Percentiles rank a stretch among this genome's conserved stretches.
phyloP scores from a whole-genome alignment of 805 yeast species.

The Saccharomycopsis fodiens region DNA sequence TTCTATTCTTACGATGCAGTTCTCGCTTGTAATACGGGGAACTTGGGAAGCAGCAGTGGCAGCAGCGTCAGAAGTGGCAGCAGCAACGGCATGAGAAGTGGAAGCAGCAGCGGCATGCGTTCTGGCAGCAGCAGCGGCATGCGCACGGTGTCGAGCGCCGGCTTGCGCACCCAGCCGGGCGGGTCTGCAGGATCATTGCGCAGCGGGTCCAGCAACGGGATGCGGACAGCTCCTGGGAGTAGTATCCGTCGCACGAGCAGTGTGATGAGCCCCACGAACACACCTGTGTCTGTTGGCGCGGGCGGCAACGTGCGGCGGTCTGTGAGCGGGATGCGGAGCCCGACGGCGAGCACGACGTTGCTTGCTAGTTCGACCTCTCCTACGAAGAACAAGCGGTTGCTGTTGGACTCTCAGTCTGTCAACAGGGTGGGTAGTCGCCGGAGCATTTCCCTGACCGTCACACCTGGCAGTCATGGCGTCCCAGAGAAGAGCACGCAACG shows the following conservation, averaged over 20 bases:
- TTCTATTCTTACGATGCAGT: slow-evolving; percentile 51
- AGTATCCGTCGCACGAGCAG: too few species aligned
- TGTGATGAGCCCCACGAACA: not conserved
- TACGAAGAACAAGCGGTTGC: slow-evolving; percentile 4
- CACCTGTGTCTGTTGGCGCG: not conserved
- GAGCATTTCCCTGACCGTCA: not conserved
- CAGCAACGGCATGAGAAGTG: not conserved
- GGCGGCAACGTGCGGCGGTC: not conserved
- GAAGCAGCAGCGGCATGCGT: not conserved
- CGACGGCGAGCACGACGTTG: not conserved
- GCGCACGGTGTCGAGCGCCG: not conserved
- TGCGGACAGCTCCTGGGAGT: too few species aligned
- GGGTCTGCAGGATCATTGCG: too few species aligned
- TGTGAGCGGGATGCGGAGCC: not conserved
- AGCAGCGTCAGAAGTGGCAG: not conserved
- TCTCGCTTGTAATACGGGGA: slow-evolving; percentile 6
- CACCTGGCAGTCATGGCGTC: not conserved
- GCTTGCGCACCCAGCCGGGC: too few species aligned
- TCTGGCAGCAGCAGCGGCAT: not conserved
- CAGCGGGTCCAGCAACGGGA: too few species aligned
- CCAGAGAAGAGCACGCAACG: not conserved
- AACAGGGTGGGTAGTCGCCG: slow-evolving; percentile 1
- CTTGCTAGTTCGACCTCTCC: not conserved
- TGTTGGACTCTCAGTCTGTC: slow-evolving; percentile 10
- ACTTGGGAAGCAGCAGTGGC: not conserved